These are phyloP conservation scores for Alternaria triticina DNA, from an alignment of 2,329 filamentous ascomycete species.

Conservation along the genomic window DNA sequence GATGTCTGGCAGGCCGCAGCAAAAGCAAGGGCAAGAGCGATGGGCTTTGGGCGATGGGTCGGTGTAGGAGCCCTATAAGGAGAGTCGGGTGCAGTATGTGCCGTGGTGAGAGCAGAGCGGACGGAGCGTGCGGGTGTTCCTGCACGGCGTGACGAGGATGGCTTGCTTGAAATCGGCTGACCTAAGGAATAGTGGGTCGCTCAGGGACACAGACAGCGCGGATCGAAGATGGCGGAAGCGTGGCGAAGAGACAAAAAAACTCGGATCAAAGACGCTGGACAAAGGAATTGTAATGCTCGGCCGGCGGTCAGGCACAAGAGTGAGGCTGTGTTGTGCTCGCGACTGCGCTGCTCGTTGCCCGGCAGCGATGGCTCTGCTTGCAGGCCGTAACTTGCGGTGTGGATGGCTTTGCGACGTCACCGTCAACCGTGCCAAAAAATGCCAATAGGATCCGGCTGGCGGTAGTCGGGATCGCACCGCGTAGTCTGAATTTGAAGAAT, in stretches of 20 bases:
- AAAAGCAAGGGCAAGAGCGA: constrained; percentile 9
- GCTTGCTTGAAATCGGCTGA: constrained; percentile 16
- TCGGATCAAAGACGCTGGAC: constrained; percentile 10
- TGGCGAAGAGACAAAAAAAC: constrained; percentile 21
- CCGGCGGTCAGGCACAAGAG: constrained; percentile 2
- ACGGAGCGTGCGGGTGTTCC: constrained; percentile 10
- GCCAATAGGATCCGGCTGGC: constrained; percentile 2
- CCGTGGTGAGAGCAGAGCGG: constrained; percentile 14
- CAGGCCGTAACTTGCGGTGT: constrained; percentile 21
- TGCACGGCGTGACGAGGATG: constrained; percentile 22
- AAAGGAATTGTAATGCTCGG: constrained; percentile 7
- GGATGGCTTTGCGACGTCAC: constrained; percentile 26
- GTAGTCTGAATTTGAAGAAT: neutral
- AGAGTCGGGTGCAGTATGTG: constrained; percentile 12
- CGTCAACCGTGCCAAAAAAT: constrained; percentile 11
- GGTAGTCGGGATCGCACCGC: constrained; percentile 1
- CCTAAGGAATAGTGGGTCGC: constrained; percentile 19
- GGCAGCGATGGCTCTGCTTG: constrained; percentile 18
- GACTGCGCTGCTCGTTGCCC: constrained; percentile 9
- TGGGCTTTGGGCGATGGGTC: constrained; percentile 5
- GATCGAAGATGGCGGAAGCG: constrained; percentile 28
- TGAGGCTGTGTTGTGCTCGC: constrained; percentile 19
- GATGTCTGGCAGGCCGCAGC: constrained; percentile 13
- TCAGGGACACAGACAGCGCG: constrained; percentile 5
- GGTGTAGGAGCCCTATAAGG: constrained; percentile 10